phyloP scores from a whole-genome alignment of 225 moss, liverwort and hornwort genomes.

The Ulota crispa region DNA sequence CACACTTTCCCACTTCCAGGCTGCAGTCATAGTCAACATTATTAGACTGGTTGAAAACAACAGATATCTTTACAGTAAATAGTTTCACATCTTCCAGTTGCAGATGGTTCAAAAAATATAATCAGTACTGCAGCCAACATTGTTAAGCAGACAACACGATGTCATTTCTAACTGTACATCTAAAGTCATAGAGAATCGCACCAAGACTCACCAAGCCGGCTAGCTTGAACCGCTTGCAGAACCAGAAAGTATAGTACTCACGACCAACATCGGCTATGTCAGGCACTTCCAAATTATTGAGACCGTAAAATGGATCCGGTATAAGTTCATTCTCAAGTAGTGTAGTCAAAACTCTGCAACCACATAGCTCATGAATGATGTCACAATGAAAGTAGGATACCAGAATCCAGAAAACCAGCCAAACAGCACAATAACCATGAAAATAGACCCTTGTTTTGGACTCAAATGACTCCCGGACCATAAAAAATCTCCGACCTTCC shows the following conservation, averaged over 20 bases:
- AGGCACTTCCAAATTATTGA: slow-evolving; percentile 79
- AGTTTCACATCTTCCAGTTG: neutral
- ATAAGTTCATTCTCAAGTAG: slow-evolving; percentile 72
- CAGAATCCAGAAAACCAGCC: slow-evolving; percentile 7
- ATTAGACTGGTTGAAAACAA: neutral
- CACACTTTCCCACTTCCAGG: slow-evolving; percentile 51
- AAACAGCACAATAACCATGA: slow-evolving; percentile 5
- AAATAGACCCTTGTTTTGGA: neutral
- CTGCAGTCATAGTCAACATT: slow-evolving; percentile 42
- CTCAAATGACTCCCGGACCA: neutral
- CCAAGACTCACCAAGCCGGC: slow-evolving; percentile 47
- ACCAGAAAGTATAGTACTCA: slow-evolving; percentile 91
- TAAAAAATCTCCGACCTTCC: neutral
- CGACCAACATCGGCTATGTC: slow-evolving; percentile 89
- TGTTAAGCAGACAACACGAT: slow-evolving; percentile 9
- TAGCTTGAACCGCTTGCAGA: slow-evolving; percentile 71
- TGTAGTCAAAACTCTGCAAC: slow-evolving; percentile 79
- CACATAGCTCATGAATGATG: neutral
- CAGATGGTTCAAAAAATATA: neutral
- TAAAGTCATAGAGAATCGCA: slow-evolving; percentile 2
- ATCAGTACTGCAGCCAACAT: neutral
- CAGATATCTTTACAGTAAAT: neutral
- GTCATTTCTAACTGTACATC: neutral
- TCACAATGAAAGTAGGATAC: slow-evolving; percentile 16
- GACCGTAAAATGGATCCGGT: slow-evolving; percentile 91